Evolutionary conservation across 768 basidiomycete species (phyloP).

Genomic region (Bullera alba): DNA sequence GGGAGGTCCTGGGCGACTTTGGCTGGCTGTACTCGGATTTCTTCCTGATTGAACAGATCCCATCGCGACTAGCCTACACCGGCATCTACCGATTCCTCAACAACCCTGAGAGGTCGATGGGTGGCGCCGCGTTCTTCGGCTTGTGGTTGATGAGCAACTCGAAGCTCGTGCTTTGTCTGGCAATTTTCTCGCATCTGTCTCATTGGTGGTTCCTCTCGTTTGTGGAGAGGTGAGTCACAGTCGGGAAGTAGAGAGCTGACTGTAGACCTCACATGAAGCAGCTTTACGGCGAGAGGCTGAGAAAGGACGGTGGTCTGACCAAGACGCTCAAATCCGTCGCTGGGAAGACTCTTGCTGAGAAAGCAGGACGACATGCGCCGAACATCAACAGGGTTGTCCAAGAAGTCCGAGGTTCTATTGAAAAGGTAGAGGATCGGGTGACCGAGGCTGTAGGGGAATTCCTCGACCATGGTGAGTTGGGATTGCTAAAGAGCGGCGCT

Average conservation of each 20-base stretch:
- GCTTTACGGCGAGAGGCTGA: conserved; percentile 83
- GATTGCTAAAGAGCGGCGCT: conserved; percentile 8
- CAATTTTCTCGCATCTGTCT: conserved; percentile 73
- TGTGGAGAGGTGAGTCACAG: conserved; percentile 72
- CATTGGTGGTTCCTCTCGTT: conserved; percentile 93
- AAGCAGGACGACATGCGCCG: conserved; percentile 72
- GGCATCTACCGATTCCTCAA: conserved; percentile 97
- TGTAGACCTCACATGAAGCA: conserved; percentile 94
- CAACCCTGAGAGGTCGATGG: conserved; percentile 86
- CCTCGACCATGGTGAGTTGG: conserved; percentile 69
- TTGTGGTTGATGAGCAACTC: conserved; percentile 83
- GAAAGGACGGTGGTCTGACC: conserved; percentile 93
- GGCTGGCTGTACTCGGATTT: conserved; percentile 99
- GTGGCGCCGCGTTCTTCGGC: conserved; percentile 91
- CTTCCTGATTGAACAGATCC: conserved; percentile 82
- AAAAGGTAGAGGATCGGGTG: conserved; percentile 92
- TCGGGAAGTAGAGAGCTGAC: neutral
- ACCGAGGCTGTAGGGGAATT: conserved; percentile 90
- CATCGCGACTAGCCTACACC: conserved; percentile 82
- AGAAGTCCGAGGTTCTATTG: conserved; percentile 89
- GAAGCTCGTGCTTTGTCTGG: conserved; percentile 79
- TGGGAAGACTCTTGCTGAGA: conserved; percentile 62
- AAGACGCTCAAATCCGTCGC: conserved; percentile 96
- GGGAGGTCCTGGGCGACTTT: conserved; percentile 86
- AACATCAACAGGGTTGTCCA: conserved; percentile 75